These are phyloP conservation scores for Silene noctiflora DNA, from an alignment of 179 eudicot genomes.

Conservation along the genomic window DNA sequence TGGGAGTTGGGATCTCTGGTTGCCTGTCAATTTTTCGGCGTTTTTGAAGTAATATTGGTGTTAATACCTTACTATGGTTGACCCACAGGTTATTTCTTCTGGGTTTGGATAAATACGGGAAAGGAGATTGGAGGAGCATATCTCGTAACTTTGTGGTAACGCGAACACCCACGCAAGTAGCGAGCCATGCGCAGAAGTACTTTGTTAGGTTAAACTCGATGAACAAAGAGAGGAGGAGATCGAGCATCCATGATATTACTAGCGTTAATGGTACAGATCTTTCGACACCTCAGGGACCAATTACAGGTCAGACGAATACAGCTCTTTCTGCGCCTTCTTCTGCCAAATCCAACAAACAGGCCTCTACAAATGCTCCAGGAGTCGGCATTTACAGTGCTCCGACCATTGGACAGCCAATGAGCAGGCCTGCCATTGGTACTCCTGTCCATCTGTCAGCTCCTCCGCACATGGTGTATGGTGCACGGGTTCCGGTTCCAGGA, in stretches of 20 bases:
- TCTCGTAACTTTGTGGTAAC: conserved; percentile 88
- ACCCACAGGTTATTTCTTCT: conserved; percentile 75
- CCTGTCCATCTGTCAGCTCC: conserved; percentile 59
- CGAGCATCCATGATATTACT: conserved; percentile 97
- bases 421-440: conserved; percentile 74
- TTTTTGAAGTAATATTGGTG: not conserved
- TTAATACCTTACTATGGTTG: not conserved
- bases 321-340: conserved; percentile 38
- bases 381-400: conserved; percentile 55
- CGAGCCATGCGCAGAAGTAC: conserved; percentile 89
- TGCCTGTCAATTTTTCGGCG: not conserved
- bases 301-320: conserved; percentile 62
- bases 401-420: conserved; percentile 68
- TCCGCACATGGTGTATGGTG: conserved; percentile 63
- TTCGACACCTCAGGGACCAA: conserved; percentile 58
- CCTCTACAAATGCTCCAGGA: conserved; percentile 32
- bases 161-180: conserved; percentile 79
- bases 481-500: conserved; percentile 54
- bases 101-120: conserved; percentile 88
- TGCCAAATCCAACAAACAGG: conserved; percentile 45
- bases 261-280: conserved; percentile 57
- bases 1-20: not conserved
- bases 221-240: conserved; percentile 87
- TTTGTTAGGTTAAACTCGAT: conserved; percentile 80
- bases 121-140: conserved; percentile 96